These are phyloP conservation scores for Brassica balearica DNA, from an alignment of 441 rosid genomes.

Conservation along the genomic window DNA sequence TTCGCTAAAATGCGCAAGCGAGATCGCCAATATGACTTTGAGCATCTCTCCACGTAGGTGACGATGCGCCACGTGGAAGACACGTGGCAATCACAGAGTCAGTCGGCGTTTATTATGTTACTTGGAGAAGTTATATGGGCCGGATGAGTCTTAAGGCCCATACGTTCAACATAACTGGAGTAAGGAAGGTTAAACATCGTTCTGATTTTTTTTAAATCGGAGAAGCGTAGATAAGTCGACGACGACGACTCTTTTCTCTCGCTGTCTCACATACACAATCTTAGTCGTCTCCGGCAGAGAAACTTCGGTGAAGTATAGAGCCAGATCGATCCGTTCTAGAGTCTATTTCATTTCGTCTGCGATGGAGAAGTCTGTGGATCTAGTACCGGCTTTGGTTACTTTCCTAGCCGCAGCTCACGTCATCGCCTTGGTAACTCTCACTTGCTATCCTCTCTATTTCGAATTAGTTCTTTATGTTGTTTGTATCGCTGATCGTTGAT, in stretches of 20 bases:
- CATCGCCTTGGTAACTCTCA: constrained; percentile 65
- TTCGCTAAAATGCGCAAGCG: constrained; percentile 54
- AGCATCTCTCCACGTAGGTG: constrained; percentile 38
- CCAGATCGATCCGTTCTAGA: neutral
- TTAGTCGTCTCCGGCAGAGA: constrained; percentile 40
- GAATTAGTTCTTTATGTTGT: neutral
- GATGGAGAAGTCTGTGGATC: constrained; percentile 58
- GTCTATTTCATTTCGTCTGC: neutral
- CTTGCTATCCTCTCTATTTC: constrained; percentile 10
- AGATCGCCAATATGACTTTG: constrained; percentile 28
- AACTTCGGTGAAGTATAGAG: neutral
- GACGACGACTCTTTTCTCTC: constrained; percentile 37
- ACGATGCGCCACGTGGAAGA: neutral
- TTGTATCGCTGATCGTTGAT: constrained; percentile 11
- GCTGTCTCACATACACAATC: neutral
- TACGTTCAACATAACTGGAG: neutral
- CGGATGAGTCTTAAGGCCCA: neutral
- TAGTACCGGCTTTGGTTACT: constrained; percentile 64
- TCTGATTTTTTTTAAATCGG: constrained; percentile 24
- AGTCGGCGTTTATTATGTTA: constrained; percentile 25
- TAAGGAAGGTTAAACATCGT: neutral
- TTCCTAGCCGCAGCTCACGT: constrained; percentile 83
- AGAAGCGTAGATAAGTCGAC: constrained; percentile 22
- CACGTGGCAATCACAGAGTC: constrained; percentile 35
- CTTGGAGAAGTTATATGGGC: neutral